phyloP scores from a whole-genome alignment of 176 grass and related monocot species.

The Bonia amplexicaulis region DNA sequence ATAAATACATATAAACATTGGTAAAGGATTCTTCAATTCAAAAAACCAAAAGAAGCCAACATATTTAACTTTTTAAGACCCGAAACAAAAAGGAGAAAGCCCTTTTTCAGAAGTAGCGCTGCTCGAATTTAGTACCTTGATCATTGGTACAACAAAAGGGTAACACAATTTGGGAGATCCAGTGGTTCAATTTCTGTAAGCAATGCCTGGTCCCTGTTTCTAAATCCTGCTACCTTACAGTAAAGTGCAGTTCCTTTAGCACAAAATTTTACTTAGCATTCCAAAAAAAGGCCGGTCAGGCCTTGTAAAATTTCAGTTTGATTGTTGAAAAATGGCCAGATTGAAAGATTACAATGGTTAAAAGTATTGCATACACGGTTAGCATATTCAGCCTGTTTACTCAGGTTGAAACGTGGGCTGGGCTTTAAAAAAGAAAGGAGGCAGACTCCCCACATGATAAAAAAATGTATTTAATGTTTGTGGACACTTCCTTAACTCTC shows the following conservation, averaged over 20 bases:
- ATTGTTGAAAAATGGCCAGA: not conserved
- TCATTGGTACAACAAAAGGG: not conserved
- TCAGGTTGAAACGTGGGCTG: not conserved
- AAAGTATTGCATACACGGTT: not conserved
- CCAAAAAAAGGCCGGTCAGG: not conserved
- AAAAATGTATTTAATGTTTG: not conserved
- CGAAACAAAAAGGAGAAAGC: not conserved
- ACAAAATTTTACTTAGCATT: not conserved
- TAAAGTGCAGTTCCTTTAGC: not conserved
- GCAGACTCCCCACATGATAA: not conserved
- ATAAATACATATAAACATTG: not conserved
- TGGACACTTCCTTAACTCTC: not conserved
- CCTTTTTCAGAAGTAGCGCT: not conserved
- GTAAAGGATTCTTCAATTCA: not conserved
- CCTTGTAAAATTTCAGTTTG: not conserved
- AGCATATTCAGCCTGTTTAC: not conserved
- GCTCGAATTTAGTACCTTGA: not conserved
- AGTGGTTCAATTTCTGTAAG: not conserved
- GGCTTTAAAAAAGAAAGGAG: not conserved
- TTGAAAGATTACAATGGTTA: not conserved
- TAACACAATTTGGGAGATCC: not conserved
- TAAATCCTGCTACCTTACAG: not conserved
- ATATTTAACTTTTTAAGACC: not conserved
- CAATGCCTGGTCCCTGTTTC: not conserved
- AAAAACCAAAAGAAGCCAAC: not conserved